Evolutionary conservation across 1,139 yeast genomes (phyloP).

Genomic region (Candida neerlandica): DNA sequence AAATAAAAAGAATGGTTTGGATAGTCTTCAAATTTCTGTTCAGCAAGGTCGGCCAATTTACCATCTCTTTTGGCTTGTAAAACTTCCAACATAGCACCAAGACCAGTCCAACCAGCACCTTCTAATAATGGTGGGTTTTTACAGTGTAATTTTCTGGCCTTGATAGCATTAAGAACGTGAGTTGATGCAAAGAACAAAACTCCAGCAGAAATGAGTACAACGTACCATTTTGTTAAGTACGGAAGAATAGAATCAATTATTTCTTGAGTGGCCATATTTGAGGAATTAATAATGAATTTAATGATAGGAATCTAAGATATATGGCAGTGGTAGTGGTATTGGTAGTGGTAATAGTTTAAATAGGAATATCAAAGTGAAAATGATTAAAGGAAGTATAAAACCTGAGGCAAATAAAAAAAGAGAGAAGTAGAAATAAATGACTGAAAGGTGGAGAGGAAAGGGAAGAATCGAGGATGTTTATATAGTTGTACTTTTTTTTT

Average conservation of each 20-base stretch:
- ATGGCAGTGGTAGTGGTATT: too few species aligned
- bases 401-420: background rate
- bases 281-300: background rate
- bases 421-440: background rate
- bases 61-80: constrained; percentile 27
- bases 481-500: background rate
- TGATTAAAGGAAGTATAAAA: background rate
- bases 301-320: too few species aligned
- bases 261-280: background rate
- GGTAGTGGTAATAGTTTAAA: too few species aligned
- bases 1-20: constrained; percentile 32
- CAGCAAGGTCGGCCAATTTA: constrained; percentile 25
- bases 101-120: constrained; percentile 19
- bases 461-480: background rate
- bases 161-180: constrained; percentile 5
- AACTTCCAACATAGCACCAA: constrained; percentile 19
- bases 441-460: background rate
- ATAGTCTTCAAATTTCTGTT: constrained; percentile 17
- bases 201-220: constrained; percentile 14
- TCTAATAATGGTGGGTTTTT: constrained; percentile 11
- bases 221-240: constrained; percentile 19
- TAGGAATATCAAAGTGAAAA: too few species aligned
- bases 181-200: constrained; percentile 7
- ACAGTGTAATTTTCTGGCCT: constrained; percentile 13
- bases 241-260: constrained; percentile 8